Evolutionary conservation across 2,329 filamentous ascomycete species (phyloP), one percentile per base, ranked within the genome.

Genomic region (Fusarium decemcellulare): DNA sequence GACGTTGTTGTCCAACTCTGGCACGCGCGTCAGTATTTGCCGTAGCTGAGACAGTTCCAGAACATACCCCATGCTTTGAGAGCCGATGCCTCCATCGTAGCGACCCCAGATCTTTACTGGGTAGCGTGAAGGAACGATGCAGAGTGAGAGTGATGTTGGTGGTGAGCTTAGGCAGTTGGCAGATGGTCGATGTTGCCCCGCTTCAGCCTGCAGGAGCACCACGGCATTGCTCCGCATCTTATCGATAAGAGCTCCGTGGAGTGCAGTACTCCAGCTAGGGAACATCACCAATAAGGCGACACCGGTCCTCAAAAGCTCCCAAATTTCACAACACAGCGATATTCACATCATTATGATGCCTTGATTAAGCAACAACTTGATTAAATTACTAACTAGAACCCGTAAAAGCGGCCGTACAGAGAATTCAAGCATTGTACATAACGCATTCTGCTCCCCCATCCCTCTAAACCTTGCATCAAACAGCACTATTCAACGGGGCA

Each of bases 1-100:
- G 81, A 94, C 85, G 65, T 92, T 90, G 81, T 97, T 97, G 79
- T 97, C 93, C 77, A 96, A 89, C 87, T 97, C 95, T 97, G 65
- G 40, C 58, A 57, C 42, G 14, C 48, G 29, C 36, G 60, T 75
- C 63, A 74, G 70, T 51, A 34, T 14, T 14, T 16, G 42, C 8
- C 11, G 5, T 4, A 2, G 2, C 5, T 15, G 3, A 4, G 14
- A 15, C 7, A 8, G 14, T 6, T 14, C 15, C 10, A 2, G 16
- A 12, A 7, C 51, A 12, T 65, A 76, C 76, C 76, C 76, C 76
- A 78, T 42, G 76, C 72, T 59, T 76, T 78, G 44, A 76, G 64
- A 61, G 76, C 76, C 27, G 75, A 71, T 66, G 71, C 70, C 74
- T 76, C 76, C 76, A 75, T 75, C 63, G 51, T 73, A 70, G 62